Conservation (phyloP, 495 filamentous ascomycete species). For the Aspergillus leporis region DNA sequence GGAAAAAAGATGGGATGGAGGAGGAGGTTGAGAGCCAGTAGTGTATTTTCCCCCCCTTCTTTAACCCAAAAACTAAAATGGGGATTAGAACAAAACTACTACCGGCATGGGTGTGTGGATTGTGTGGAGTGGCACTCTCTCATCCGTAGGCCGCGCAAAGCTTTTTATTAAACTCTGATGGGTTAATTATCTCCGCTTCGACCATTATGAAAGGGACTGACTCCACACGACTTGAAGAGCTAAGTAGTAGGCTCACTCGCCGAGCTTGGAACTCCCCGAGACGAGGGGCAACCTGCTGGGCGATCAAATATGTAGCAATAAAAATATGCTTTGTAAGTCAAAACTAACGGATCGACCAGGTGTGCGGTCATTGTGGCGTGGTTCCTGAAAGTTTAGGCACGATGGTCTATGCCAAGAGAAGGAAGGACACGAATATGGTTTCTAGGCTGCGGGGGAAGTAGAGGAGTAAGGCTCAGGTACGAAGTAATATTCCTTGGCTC, state of each 20-base stretch:
- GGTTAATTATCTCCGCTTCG: not conserved
- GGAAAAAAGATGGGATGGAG: constrained; percentile 6
- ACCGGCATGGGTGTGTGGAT: constrained; percentile 16
- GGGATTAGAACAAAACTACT: constrained; percentile 10
- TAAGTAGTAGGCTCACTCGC: not conserved
- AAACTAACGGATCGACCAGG: not conserved
- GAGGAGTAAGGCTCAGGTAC: not conserved
- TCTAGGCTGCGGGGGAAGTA: not conserved
- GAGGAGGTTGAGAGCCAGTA: constrained; percentile 9
- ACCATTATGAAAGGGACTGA: constrained; percentile 3
- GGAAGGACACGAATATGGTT: constrained; percentile 9
- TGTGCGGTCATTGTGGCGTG: not conserved
- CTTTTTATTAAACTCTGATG: constrained; percentile 12
- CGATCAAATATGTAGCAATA: not conserved
- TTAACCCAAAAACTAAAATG: not conserved
- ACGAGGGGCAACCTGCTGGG: not conserved
- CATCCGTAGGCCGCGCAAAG: constrained; percentile 12
- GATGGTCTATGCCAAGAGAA: constrained; percentile 10
- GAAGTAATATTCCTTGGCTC: not conserved
- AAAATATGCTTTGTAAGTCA: not conserved
- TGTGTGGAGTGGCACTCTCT: constrained; percentile 11
- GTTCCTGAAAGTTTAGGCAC: constrained; percentile 18
- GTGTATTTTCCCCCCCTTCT: constrained; percentile 2
- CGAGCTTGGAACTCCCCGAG: not conserved
- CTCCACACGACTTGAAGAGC: not conserved